Percentiles rank a stretch among this genome's conserved stretches.
phyloP scores from a whole-genome alignment of 345 rosid genomes.

The Brassica carinata region DNA sequence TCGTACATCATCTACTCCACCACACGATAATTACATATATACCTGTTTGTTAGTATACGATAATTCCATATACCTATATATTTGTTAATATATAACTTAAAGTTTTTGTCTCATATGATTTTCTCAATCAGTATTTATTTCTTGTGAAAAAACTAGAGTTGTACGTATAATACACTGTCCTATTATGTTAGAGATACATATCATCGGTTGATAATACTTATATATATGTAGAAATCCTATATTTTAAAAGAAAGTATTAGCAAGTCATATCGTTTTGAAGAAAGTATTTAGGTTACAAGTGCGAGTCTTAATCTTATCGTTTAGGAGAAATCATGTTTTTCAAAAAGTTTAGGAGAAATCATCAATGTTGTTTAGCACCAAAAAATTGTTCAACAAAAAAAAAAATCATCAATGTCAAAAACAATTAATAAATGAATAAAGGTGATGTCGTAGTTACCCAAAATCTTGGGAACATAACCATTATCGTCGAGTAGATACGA shows the following conservation, averaged over 20 bases:
- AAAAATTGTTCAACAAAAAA: no score
- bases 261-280: background rate
- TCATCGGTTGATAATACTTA: background rate
- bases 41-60: background rate
- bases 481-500: background rate
- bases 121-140: background rate
- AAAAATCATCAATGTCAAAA: background rate
- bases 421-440: background rate
- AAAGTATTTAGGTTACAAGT: background rate
- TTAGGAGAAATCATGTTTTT: background rate
- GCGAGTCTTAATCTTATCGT: background rate
- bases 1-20: constrained; percentile 56
- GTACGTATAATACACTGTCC: background rate
- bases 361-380: background rate
- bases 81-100: background rate
- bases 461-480: constrained; percentile 5
- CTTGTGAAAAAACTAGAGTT: background rate
- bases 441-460: constrained; percentile 6
- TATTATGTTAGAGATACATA: background rate
- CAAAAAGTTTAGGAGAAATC: background rate
- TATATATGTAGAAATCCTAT: no score
- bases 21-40: background rate
- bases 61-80: background rate
- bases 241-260: no score
- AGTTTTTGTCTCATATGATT: background rate